Base-by-base conservation (phyloP, 148 eudicot species). In the Persicaria maculosa region DNA sequence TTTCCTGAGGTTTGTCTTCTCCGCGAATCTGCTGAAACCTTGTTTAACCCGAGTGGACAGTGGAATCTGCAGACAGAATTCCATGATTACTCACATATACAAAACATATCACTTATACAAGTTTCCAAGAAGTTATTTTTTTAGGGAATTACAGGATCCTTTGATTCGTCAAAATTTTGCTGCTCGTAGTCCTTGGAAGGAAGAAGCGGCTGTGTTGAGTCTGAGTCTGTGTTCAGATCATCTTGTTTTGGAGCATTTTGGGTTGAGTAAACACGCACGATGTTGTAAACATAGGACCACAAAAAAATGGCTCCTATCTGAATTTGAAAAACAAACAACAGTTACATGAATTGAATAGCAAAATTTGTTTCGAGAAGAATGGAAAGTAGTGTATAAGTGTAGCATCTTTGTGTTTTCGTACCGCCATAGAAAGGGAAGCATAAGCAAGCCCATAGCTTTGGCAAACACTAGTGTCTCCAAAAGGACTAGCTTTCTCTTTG, bases 341-440 rank as follows among this genome's bases (percentile, higher is more conserved):
- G 12, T 9, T 8, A 61, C 44, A 61, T 47, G 62, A 59, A 44
- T 4, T 20, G 16, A 40, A n/a, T 47, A 68, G 44, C 9, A 15
- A 71, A 55, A 6, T 71, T 58, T 40, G 10, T 43, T 46, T 76
- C 43, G 46, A 46, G 52, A 14, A 17, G 15, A 55, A 40, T 15
- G n/a, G 8, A 15, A 15, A 40, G 4, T 22, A 74, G 48, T 20
- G 4, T 7, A 53, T 7, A 31, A 6, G 0, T n/a, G 14, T 5
- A 47, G 16, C 10, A 47, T 22, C 47, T 71, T 19, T 22, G 72
- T 44, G 22, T 14, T 14, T 10, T 45, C 83, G 74, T 91, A 93
- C 98, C 68, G 97, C 98, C 97, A 91, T 75, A 65, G 96, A 94
- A 76, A 91, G 96, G 4, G 93, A 88, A 74, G 91, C 88, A 77